Evolutionary conservation across 179 eudicot species (phyloP).

Genomic region (Beta macrorhiza): DNA sequence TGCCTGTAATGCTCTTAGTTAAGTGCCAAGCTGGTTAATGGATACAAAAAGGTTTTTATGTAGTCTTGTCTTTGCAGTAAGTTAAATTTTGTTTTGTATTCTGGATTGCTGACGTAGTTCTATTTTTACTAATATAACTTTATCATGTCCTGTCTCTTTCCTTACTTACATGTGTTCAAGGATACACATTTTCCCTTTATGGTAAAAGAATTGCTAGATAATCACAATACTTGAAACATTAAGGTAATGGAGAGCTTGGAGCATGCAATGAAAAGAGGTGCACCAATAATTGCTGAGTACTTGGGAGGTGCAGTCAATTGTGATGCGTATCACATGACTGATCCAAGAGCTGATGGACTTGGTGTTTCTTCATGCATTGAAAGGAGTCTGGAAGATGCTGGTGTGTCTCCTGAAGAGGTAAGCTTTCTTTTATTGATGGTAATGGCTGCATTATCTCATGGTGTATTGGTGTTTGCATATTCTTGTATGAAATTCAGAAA

Average conservation of each 20-base stretch:
- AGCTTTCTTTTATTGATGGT: background rate
- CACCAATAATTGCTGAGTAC: slow-evolving; percentile 80
- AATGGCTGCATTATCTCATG: background rate
- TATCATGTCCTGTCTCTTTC: background rate
- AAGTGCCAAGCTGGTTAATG: background rate
- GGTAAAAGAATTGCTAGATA: background rate
- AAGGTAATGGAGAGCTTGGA: slow-evolving; percentile 95
- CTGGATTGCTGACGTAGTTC: background rate
- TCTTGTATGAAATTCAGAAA: background rate
- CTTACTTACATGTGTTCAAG: background rate
- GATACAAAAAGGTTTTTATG: background rate
- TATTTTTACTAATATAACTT: background rate
- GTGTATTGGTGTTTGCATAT: slow-evolving; percentile 10
- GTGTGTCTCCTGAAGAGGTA: slow-evolving; percentile 98
- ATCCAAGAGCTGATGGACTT: slow-evolving; percentile 86
- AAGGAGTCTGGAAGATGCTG: slow-evolving; percentile 71
- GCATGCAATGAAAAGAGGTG: slow-evolving; percentile 87
- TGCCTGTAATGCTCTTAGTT: background rate
- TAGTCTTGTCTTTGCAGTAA: background rate
- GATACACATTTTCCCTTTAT: background rate
- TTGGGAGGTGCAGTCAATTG: slow-evolving; percentile 90
- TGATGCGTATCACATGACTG: slow-evolving; percentile 95
- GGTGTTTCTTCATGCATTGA: slow-evolving; percentile 82
- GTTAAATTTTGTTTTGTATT: background rate
- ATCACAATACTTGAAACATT: background rate